Percentiles rank a stretch among this genome's conserved stretches.
These are phyloP conservation scores for Arctium minus DNA, from an alignment of 129 eudicot genomes.

Conservation along the genomic window DNA sequence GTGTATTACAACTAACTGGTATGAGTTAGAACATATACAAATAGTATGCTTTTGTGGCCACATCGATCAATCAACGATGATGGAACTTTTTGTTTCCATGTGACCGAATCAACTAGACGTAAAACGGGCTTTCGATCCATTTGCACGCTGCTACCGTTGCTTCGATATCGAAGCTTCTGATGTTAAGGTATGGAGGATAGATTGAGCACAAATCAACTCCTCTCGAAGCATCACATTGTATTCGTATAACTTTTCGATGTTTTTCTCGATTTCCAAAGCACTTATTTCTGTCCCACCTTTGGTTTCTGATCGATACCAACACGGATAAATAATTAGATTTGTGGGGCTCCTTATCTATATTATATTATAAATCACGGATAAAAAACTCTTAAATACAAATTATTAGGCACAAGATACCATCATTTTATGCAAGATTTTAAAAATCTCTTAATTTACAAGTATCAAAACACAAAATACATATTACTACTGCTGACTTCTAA, in stretches of 20 bases:
- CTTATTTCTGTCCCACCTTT: conserved; percentile 31
- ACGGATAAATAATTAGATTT: not conserved
- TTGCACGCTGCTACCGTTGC: not conserved
- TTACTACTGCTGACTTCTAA: no score
- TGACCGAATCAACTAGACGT: not conserved
- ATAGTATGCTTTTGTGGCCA: not conserved
- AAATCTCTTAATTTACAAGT: no score
- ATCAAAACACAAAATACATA: no score
- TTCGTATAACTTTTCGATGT: conserved; percentile 45
- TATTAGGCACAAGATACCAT: no score
- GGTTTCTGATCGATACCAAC: conserved; percentile 31
- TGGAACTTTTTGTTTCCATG: not conserved
- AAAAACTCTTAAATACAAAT: no score
- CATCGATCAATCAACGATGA: not conserved
- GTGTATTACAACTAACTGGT: not conserved
- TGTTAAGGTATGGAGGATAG: conserved; percentile 49
- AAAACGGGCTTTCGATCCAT: not conserved
- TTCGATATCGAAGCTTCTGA: conserved; percentile 16
- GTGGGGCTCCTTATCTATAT: no score
- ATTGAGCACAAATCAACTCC: conserved; percentile 48
- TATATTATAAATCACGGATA: no score
- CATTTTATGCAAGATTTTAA: no score
- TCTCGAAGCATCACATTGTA: conserved; percentile 65
- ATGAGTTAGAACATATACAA: not conserved
- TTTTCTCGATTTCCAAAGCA: conserved; percentile 46